Conservation (phyloP, 169 alveolate genomes). For the Plasmodium billcollinsi region DNA sequence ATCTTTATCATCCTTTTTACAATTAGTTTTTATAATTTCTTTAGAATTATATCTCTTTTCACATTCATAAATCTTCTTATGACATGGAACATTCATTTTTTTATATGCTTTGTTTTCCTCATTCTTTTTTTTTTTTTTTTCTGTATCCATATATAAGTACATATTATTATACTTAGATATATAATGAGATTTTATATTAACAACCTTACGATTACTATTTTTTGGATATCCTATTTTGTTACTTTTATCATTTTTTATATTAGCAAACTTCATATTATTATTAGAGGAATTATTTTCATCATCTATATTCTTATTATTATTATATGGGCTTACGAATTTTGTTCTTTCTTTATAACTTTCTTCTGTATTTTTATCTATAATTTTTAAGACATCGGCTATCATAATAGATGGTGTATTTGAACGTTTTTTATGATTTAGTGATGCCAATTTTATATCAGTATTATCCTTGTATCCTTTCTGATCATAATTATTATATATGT, state of each 20-base stretch:
- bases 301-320: not conserved
- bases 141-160: not conserved
- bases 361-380: slow-evolving; percentile 20
- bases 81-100: slow-evolving; percentile 7
- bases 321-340: not conserved
- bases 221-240: slow-evolving; percentile 37
- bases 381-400: slow-evolving; percentile 51
- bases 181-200: slow-evolving; percentile 39
- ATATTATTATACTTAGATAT: slow-evolving; percentile 47
- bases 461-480: slow-evolving; percentile 25
- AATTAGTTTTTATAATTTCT: not conserved
- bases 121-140: slow-evolving; percentile 1
- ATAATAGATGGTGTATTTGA: slow-evolving; percentile 3
- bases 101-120: slow-evolving; percentile 18
- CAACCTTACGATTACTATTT: slow-evolving; percentile 5
- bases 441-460: slow-evolving; percentile 22
- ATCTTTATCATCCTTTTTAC: not conserved
- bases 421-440: slow-evolving; percentile 12
- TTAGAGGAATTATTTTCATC: slow-evolving; percentile 3
- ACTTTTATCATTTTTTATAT: slow-evolving; percentile 13
- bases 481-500: not conserved
- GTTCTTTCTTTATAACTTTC: slow-evolving; percentile 12
- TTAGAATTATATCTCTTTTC: slow-evolving; percentile 6
- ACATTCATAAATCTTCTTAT: slow-evolving; percentile 1
- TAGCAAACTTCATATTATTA: not conserved